Evolutionary conservation across 2,329 filamentous ascomycete genomes (phyloP).

Genomic region (Ramichloridium luteum): DNA sequence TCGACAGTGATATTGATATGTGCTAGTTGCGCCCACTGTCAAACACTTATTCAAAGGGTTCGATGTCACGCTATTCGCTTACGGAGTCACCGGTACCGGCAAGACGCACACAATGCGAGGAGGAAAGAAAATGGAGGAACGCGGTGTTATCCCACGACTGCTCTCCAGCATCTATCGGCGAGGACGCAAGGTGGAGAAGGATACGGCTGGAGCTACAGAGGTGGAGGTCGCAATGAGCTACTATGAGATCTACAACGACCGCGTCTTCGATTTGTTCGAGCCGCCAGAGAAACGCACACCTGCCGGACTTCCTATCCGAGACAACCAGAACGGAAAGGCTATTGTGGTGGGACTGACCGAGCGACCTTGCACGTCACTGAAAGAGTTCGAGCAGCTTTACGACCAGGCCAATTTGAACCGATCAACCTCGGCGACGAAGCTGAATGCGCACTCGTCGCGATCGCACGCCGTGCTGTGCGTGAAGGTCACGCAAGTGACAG

Average conservation of each 20-base stretch:
- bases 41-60: conserved; percentile 94
- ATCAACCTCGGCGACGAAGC: conserved; percentile 87
- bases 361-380: conserved; percentile 66
- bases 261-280: conserved; percentile 78
- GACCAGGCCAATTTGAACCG: conserved; percentile 78
- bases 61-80: conserved; percentile 94
- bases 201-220: conserved; percentile 48
- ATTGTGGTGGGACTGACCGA: conserved; percentile 82
- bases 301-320: conserved; percentile 74
- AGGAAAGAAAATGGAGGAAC: conserved; percentile 49
- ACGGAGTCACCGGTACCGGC: conserved; percentile 92
- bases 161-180: conserved; percentile 64
- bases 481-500: conserved; percentile 67
- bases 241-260: conserved; percentile 86
- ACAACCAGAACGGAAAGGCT: conserved; percentile 90
- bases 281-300: conserved; percentile 74
- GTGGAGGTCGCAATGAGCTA: conserved; percentile 79
- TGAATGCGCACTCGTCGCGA: conserved; percentile 94
- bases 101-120: conserved; percentile 89
- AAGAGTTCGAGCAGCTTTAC: conserved; percentile 75
- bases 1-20: conserved; percentile 8
- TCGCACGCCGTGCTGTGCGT: conserved; percentile 92
- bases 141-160: conserved; percentile 49
- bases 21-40: conserved; percentile 77
- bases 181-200: conserved; percentile 25